Percentiles rank a stretch among this genome's conserved stretches.
phyloP scores from a whole-genome alignment of 176 grass and related monocot species.

The Luzula sylvatica region DNA sequence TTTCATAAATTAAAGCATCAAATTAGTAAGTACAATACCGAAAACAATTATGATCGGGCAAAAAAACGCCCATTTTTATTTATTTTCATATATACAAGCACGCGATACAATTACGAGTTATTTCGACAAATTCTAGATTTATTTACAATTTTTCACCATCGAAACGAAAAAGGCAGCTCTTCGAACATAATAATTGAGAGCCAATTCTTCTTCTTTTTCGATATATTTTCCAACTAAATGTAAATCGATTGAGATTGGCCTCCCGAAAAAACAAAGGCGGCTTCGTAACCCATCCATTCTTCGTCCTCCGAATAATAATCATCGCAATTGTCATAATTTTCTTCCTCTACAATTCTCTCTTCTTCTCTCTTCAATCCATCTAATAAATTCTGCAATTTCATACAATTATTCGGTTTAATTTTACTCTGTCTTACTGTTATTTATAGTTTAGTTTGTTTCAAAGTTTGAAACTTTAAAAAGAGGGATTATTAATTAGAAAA shows the following conservation, averaged over 20 bases:
- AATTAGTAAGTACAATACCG: too few relatives aligned
- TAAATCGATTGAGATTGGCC: constrained; percentile 5
- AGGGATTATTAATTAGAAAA: neutral
- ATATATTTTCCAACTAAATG: neutral
- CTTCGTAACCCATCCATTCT: constrained; percentile 13
- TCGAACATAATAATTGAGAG: constrained; percentile 8
- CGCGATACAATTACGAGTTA: too few relatives aligned
- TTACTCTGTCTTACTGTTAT: neutral
- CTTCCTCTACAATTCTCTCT: neutral
- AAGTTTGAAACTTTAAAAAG: neutral
- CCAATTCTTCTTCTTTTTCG: neutral
- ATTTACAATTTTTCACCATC: neutral
- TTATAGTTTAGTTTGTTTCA: neutral
- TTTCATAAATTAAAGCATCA: too few relatives aligned
- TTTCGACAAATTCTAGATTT: neutral
- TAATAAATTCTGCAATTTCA: constrained; percentile 12
- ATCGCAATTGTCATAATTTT: neutral
- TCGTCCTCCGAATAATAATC: neutral
- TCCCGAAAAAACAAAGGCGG: constrained; percentile 12
- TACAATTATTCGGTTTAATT: neutral
- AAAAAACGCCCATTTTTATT: too few relatives aligned
- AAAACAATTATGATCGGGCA: too few relatives aligned
- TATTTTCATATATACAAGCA: too few relatives aligned
- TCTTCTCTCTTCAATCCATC: constrained; percentile 11
- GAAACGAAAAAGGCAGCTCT: constrained; percentile 4